These are phyloP conservation scores for Conticribra guillardii DNA, from an alignment of 108 stramenopile species.

Conservation along the genomic window DNA sequence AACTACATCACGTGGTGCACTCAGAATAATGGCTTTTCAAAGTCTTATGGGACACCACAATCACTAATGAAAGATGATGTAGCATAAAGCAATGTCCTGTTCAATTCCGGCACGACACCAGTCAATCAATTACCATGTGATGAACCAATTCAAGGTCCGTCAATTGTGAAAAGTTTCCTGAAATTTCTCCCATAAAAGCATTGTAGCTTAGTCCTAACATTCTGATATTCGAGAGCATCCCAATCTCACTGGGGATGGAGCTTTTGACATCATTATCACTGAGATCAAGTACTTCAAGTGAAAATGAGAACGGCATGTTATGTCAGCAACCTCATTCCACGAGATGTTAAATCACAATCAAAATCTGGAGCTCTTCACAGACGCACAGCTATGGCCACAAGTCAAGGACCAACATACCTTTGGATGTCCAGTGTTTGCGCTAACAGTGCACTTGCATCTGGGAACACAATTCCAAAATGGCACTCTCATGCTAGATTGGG, in stretches of 20 bases:
- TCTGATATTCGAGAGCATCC: slow-evolving; percentile 42
- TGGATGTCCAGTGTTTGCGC: background rate
- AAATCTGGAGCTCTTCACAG: no score
- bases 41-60: slow-evolving; percentile 17
- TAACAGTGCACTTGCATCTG: background rate
- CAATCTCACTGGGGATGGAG: slow-evolving; percentile 63
- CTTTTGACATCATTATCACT: slow-evolving; percentile 61
- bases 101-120: background rate
- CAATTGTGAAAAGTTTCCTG: slow-evolving; percentile 6
- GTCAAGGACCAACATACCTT: background rate
- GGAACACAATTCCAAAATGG: background rate
- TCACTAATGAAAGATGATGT: slow-evolving; percentile 13
- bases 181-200: slow-evolving; percentile 44
- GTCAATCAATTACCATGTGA: slow-evolving; percentile 19
- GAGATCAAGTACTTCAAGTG: slow-evolving; percentile 54
- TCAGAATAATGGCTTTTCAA: background rate
- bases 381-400: no score
- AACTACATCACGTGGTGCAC: slow-evolving; percentile 25
- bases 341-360: no score
- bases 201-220: slow-evolving; percentile 53
- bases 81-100: background rate
- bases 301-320: no score
- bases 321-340: no score
- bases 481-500: background rate
- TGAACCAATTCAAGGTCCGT: slow-evolving; percentile 19